Evolutionary conservation across 2,329 filamentous ascomycete species (phyloP), one percentile per base, ranked within the genome.

Genomic region (Onygena corvina): DNA sequence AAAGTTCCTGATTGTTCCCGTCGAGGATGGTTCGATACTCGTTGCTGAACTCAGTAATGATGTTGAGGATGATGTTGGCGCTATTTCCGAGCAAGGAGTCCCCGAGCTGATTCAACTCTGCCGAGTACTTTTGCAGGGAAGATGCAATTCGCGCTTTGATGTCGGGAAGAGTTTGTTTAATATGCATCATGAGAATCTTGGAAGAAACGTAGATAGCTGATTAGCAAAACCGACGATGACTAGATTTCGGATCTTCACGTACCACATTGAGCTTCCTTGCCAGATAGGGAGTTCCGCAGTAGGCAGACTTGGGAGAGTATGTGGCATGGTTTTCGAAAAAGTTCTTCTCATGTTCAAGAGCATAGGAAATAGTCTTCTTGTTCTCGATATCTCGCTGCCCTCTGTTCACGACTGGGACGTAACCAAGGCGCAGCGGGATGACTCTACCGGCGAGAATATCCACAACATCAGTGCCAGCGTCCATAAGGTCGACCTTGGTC

Each of bases 241-340:
- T n/a, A 27, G 8, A 25, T 2, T 45, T 23, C 12, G 11, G 4
- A 18, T 38, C 11, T 7, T 27, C 33, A 58, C 70, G 27, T 64
- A 79, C 76, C 61, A 98, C 76, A 70, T 98, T 98, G 53, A 98
- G 79, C 71, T 98, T 98, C 58, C 90, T 82, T 3, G 92, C 92
- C 52, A 98, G 75, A 64, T 98, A 98, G 3, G 92, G 92, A 2
- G 92, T 98, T 67, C 92, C 92, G 68, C 92, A 98, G 76, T 98
- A 98, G 4, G 89, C 86, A 64, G 87, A 89, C 80, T 98, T 98
- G 72, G 96, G 98, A 53, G 89, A 80, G 70, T 98, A 98, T 29
- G 92, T 90, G 72, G 93, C 94, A 77, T 98, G 92, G 68, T 90
- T 90, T 61, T 98, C 92, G 66, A 98, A 98, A 68, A 94, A 98